A percentile compares a stretch with the other conserved stretches of the same genome.
Evolutionary conservation across 352 stramenopile species (phyloP).

Genomic region (Globisporangium mamillatum): DNA sequence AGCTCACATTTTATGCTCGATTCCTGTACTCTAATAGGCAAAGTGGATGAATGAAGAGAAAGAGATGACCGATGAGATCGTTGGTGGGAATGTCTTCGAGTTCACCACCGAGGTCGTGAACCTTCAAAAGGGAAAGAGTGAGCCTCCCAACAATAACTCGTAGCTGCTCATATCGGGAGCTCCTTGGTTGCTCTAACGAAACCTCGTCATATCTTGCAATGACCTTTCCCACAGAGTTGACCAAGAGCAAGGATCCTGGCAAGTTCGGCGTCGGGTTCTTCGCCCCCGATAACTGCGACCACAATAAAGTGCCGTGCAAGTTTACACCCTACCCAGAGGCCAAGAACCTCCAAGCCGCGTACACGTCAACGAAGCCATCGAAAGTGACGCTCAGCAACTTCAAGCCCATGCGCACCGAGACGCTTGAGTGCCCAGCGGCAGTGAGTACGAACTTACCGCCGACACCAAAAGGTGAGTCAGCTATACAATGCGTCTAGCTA

Average conservation of each 20-base stretch:
- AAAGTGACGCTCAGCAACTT: conserved; percentile 40
- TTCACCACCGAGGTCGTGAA: conserved; percentile 67
- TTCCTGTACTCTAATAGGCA: conserved; percentile 12
- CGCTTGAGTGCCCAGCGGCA: conserved; percentile 35
- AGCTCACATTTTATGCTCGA: background rate
- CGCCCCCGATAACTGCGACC: conserved; percentile 62
- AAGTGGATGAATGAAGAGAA: conserved; percentile 79
- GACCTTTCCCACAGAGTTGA: conserved; percentile 15
- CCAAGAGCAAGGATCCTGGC: conserved; percentile 39
- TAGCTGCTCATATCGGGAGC: background rate
- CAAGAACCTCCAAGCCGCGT: conserved; percentile 63
- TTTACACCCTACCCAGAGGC: conserved; percentile 74
- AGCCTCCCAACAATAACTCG: background rate
- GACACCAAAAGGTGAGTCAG: conserved; percentile 25
- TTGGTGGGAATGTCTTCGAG: conserved; percentile 76
- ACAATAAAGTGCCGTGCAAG: conserved; percentile 42
- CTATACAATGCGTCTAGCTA: background rate
- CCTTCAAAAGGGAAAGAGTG: conserved; percentile 26
- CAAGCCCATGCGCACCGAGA: conserved; percentile 28
- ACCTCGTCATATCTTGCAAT: background rate
- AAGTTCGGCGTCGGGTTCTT: conserved; percentile 81
- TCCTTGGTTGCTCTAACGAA: background rate
- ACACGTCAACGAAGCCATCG: conserved; percentile 55
- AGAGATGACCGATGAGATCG: conserved; percentile 60
- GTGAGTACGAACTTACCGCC: conserved; percentile 22